Evolutionary conservation across 371 early-diverging fungal genomes (phyloP).

Genomic region (Apophysomyces trapeziformis): DNA sequence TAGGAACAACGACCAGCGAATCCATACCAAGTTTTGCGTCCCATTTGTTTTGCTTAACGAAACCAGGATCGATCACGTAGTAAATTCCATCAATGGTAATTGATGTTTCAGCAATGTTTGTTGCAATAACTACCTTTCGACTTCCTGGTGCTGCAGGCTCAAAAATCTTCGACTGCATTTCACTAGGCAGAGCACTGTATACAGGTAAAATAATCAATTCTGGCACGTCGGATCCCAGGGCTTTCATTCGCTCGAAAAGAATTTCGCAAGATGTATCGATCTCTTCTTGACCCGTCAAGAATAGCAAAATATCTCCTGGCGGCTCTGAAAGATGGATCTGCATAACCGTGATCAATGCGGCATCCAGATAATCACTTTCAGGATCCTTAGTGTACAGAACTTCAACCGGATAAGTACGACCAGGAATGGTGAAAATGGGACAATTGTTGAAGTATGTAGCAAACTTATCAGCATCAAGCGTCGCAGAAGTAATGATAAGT

Average conservation of each 20-base stretch:
- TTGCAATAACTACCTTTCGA: slow-evolving; percentile 97
- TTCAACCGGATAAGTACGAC: slow-evolving; percentile 95
- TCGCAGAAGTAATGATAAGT: slow-evolving; percentile 96
- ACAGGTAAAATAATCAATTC: slow-evolving; percentile 94
- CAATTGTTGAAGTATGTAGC: slow-evolving; percentile 88
- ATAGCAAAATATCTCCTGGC: slow-evolving; percentile 96
- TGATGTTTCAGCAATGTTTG: slow-evolving; percentile 99
- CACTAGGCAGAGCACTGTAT: slow-evolving; percentile 93
- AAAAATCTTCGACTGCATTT: slow-evolving; percentile 94
- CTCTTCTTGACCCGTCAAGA: slow-evolving; percentile 99
- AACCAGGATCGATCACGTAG: slow-evolving; percentile 98
- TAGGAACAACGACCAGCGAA: slow-evolving; percentile 88
- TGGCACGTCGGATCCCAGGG: slow-evolving; percentile 92
- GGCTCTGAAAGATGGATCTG: slow-evolving; percentile 97
- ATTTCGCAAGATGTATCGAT: slow-evolving; percentile 94
- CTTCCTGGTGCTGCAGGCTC: slow-evolving; percentile 92
- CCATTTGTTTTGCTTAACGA: slow-evolving; percentile 97
- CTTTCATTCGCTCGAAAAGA: slow-evolving; percentile 94
- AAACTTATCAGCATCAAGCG: slow-evolving; percentile 95
- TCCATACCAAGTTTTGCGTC: slow-evolving; percentile 96
- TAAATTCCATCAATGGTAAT: slow-evolving; percentile 99
- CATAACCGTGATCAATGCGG: slow-evolving; percentile 93
- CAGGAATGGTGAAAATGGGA: slow-evolving; percentile 97
- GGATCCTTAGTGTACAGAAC: slow-evolving; percentile 94
- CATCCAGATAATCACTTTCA: slow-evolving; percentile 93